phyloP scores from a whole-genome alignment of 2,329 filamentous ascomycete species.

The Shiraia bambusicola region DNA sequence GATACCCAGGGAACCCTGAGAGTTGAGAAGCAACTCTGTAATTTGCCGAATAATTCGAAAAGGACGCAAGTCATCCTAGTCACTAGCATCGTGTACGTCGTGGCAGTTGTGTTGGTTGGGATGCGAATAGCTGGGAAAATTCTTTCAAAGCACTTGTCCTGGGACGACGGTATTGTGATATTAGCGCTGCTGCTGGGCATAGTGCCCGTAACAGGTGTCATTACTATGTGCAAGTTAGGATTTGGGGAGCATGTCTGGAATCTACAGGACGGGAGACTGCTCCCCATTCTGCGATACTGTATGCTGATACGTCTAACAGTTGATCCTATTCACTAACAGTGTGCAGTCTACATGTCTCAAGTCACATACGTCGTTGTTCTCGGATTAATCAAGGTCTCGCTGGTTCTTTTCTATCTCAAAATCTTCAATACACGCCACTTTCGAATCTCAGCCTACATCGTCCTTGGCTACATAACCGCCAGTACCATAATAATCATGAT shows the following conservation, averaged over 20 bases:
- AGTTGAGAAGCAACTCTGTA: conserved; percentile 23
- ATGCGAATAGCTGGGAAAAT: conserved; percentile 14
- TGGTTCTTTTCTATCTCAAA: conserved; percentile 28
- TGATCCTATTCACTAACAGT: background rate
- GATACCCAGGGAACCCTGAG: conserved; percentile 18
- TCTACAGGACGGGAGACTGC: conserved; percentile 15
- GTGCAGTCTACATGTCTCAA: conserved; percentile 21
- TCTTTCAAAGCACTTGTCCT: conserved; percentile 12
- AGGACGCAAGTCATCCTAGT: conserved; percentile 13
- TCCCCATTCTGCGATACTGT: conserved; percentile 19
- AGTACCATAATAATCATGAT: conserved; percentile 18
- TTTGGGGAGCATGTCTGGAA: conserved; percentile 31
- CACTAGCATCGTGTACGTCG: conserved; percentile 14
- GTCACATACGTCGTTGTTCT: conserved; percentile 20
- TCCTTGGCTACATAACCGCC: conserved; percentile 15
- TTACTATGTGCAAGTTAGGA: conserved; percentile 22
- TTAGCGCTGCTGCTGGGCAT: conserved; percentile 7
- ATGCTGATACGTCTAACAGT: background rate
- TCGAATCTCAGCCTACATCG: conserved; percentile 12
- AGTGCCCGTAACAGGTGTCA: conserved; percentile 16
- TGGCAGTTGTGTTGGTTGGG: conserved; percentile 15
- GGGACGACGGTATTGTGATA: conserved; percentile 16
- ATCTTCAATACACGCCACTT: conserved; percentile 23
- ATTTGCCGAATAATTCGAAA: conserved; percentile 21
- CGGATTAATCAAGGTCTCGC: conserved; percentile 21